Base-by-base conservation (phyloP, 768 basidiomycete species). In the Paxillus ammoniavirescens region DNA sequence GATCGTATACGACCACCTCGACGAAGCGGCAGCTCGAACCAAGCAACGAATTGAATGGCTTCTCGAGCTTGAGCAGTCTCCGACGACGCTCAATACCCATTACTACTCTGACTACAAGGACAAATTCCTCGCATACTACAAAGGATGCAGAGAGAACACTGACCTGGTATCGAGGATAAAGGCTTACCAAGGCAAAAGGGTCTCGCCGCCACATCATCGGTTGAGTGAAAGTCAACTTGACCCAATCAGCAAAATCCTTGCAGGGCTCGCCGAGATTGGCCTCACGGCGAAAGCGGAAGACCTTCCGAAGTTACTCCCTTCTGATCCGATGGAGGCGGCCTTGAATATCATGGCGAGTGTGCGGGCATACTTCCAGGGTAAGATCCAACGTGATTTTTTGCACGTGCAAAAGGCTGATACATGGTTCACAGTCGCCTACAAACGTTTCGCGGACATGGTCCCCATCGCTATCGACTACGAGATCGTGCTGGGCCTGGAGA, bases 341-440 rank as follows among this genome's bases (percentile, higher is more conserved):
- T 58, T 89, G 15, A 59, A 67, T 4, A 86, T 89, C 60, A 89
- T 90, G 86, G 84, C 85, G 0, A 78, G 82, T 51, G 84, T 88
- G 1, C 74, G 85, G 5, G 87, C 83, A 0, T 89, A 89, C 58
- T 89, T 89, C 65, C 84, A 89, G 75, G 87, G 89, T 86, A 60
- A n/a, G 30, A 42, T 35, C 38, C n/a, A 33, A 28, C 7, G 30
- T 10, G 2, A 42, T 8, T 9, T 26, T 8, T 4, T 5, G 3
- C 30, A 26, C 47, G 41, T 15, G 47, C 42, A 3, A 23, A 31
- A 45, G 35, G 54, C 41, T 43, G 8, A 4, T 30, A 31, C 18
- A 30, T 17, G 13, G 21, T 28, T 37, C 56, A 6, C 52, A 87
- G 79, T 80, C 6, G 68, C 77, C 0, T 77, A 77, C 58, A 78